Evolutionary conservation across 2,329 filamentous ascomycete species (phyloP).

Genomic region (Plenodomus tracheiphilus): DNA sequence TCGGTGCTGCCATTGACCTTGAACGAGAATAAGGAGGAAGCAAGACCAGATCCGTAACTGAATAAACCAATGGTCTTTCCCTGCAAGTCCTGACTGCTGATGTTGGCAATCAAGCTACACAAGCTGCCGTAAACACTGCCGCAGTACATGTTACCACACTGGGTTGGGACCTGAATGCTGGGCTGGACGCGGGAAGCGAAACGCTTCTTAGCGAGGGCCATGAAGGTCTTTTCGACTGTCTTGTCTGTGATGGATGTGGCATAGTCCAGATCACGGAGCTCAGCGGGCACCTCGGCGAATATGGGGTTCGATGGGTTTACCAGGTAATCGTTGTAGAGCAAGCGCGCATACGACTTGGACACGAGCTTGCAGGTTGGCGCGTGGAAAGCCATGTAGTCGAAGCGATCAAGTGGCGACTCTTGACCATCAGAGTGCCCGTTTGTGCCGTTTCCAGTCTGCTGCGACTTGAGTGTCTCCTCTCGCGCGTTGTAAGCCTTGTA

Average conservation of each 20-base stretch:
- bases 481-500: constrained; percentile 58
- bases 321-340: constrained; percentile 58
- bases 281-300: constrained; percentile 55
- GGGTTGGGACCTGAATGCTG: constrained; percentile 54
- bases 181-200: constrained; percentile 55
- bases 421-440: constrained; percentile 41
- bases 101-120: constrained; percentile 52
- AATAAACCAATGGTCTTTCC: constrained; percentile 57
- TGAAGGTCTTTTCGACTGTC: constrained; percentile 58
- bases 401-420: constrained; percentile 55
- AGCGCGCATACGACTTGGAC: constrained; percentile 57
- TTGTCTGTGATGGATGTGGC: constrained; percentile 55
- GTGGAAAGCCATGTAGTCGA: constrained; percentile 61
- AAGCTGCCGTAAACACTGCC: constrained; percentile 57
- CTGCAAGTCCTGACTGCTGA: constrained; percentile 49
- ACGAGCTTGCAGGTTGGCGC: constrained; percentile 59
- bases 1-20: constrained; percentile 52
- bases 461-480: constrained; percentile 51
- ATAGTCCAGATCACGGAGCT: constrained; percentile 52
- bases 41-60: constrained; percentile 58
- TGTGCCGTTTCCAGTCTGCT: constrained; percentile 45
- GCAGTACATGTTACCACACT: constrained; percentile 61
- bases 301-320: constrained; percentile 51
- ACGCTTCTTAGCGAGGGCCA: constrained; percentile 56
- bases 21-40: constrained; percentile 56